These are phyloP conservation scores for Mariannaea elegans DNA, from an alignment of 2,329 filamentous ascomycete species.

Conservation along the genomic window DNA sequence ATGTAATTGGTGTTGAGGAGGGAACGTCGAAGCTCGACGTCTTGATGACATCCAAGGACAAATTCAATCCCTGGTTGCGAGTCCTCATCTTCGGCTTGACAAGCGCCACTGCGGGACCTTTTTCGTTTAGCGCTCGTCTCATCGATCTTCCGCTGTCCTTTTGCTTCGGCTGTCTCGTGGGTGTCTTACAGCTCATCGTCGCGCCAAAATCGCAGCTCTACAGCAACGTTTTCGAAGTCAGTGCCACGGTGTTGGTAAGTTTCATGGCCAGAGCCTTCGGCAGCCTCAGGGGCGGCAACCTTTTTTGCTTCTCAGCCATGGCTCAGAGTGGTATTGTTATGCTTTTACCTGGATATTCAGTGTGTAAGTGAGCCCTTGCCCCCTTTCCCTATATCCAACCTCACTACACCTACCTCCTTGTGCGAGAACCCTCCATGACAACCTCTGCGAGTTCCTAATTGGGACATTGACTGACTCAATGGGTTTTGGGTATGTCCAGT, in stretches of 20 bases:
- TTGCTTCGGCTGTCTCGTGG: conserved; percentile 74
- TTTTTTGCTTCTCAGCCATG: conserved; percentile 73
- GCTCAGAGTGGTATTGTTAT: conserved; percentile 72
- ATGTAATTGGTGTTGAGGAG: conserved; percentile 66
- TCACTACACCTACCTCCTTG: background rate
- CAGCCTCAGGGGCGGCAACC: conserved; percentile 58
- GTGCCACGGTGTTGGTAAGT: conserved; percentile 67
- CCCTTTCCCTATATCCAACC: background rate
- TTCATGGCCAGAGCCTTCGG: conserved; percentile 71
- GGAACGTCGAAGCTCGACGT: conserved; percentile 62
- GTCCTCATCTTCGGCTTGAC: conserved; percentile 78
- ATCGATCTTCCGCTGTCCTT: conserved; percentile 80
- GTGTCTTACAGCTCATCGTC: conserved; percentile 74
- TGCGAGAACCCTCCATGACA: background rate
- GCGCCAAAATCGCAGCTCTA: conserved; percentile 75
- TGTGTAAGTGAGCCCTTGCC: conserved; percentile 50
- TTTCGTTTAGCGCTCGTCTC: conserved; percentile 75
- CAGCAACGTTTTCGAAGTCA: conserved; percentile 72
- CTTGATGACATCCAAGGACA: conserved; percentile 63
- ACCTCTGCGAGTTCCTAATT: background rate
- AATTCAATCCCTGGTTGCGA: conserved; percentile 60
- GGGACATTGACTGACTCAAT: background rate
- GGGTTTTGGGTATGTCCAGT: conserved; percentile 35
- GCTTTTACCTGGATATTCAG: conserved; percentile 71
- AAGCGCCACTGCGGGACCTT: conserved; percentile 75